Evolutionary conservation across 495 filamentous ascomycete species (phyloP), one percentile per base, ranked within the genome.

Genomic region (Neurospora sp.): DNA sequence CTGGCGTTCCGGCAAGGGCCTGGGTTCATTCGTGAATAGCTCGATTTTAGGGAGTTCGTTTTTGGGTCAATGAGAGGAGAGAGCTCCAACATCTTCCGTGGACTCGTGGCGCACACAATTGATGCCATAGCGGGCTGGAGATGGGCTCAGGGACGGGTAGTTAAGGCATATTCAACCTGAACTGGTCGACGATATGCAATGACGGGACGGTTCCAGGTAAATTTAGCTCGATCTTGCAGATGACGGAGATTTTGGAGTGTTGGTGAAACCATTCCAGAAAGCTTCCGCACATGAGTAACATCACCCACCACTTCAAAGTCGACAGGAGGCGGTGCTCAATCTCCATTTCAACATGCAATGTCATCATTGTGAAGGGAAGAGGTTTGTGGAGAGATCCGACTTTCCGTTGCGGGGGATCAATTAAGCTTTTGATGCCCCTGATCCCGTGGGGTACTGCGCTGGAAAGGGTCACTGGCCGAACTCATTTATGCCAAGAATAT

Each of bases 361-460:
- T n/a, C 11, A 54, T 12, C 11, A 27, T 60, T 18, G 23, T 62
- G 54, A 35, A 60, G 49, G 23, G 49, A 62, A 62, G 12, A 31
- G 54, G 54, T 62, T 31, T 4, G 1, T 18, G 14, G 54, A 66
- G 27, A 35, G 54, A 66, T 66, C 27, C 54, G 54, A 8, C 54
- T 35, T 35, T 37, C 54, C 14, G 54, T 46, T 37, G 39, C 46
- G 60, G 60, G 54, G 42, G n/a, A 70, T 41, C 74, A 70, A 72
- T 77, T 72, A 78, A 79, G 78, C 72, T 79, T 78, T 27, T 71
- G 39, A 31, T 39, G 16, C 72, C 70, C 73, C 60, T 72, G 70
- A 18, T 46, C 44, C 60, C 71, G 70, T 18, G 70, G 16, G 70
- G 69, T 66, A 74, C 37, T n/a, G 70, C 39, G n/a, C n/a, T n/a